These are phyloP conservation scores for Colletotrichum somersetense DNA, from an alignment of 2,329 filamentous ascomycete genomes.

Conservation along the genomic window DNA sequence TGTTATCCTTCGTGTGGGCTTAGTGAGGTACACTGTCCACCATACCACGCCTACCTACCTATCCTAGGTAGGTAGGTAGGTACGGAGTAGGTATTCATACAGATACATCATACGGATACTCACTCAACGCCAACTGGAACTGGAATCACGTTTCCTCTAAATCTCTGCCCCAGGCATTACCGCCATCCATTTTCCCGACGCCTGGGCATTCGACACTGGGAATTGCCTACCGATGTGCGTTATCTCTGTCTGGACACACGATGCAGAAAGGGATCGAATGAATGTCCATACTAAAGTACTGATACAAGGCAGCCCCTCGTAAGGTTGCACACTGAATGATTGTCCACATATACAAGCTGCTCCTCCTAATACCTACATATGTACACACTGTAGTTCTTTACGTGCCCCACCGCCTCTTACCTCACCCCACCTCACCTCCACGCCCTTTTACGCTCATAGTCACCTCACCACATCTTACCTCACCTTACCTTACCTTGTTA, in stretches of 20 bases:
- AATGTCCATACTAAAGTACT: too few relatives aligned
- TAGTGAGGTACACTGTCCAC: not conserved
- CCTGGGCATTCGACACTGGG: not conserved
- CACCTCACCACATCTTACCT: conserved; percentile 3
- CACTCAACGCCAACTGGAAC: not conserved
- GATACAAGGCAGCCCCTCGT: too few relatives aligned
- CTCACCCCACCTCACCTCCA: conserved; percentile 7
- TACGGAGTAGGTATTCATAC: too few relatives aligned
- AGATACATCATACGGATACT: too few relatives aligned
- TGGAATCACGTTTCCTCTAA: not conserved
- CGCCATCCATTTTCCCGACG: not conserved
- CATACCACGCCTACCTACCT: too few relatives aligned
- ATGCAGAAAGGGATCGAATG: not conserved
- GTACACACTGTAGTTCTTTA: too few relatives aligned
- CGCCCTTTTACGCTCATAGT: not conserved
- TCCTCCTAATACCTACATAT: too few relatives aligned
- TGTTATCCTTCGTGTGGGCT: conserved; percentile 9
- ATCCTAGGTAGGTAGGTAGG: too few relatives aligned
- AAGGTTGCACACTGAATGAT: too few relatives aligned
- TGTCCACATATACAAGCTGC: too few relatives aligned
- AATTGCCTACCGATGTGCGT: not conserved
- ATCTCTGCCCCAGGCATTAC: conserved; percentile 1
- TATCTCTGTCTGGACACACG: not conserved
- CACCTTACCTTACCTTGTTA: not conserved
- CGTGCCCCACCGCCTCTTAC: not conserved